phyloP scores from a whole-genome alignment of 208 protist species.

The Crithidia acanthocephali region DNA sequence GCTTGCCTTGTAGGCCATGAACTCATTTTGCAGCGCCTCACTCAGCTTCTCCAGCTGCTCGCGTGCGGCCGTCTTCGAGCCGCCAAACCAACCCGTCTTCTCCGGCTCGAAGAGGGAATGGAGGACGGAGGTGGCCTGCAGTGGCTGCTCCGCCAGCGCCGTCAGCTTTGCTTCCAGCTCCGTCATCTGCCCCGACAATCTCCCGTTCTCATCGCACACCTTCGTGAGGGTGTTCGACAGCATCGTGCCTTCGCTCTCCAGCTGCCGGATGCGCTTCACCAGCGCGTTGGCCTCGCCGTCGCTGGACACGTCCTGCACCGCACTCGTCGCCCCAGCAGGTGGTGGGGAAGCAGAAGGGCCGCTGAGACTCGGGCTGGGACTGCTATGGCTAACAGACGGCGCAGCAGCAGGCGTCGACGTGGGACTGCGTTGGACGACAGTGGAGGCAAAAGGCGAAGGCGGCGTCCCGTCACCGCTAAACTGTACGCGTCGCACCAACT shows the following conservation, averaged over 20 bases:
- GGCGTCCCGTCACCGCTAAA: not conserved
- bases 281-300: conserved; percentile 63
- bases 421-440: not conserved
- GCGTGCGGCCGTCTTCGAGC: conserved; percentile 62
- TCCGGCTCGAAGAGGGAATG: conserved; percentile 78
- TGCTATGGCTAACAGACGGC: not conserved
- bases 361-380: not conserved
- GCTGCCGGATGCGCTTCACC: conserved; percentile 61
- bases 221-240: conserved; percentile 68
- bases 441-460: not conserved
- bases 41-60: conserved; percentile 70
- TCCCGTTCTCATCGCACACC: conserved; percentile 84
- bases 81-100: conserved; percentile 83
- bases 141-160: conserved; percentile 38
- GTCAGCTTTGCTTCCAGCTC: conserved; percentile 50
- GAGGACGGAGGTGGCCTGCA: conserved; percentile 59
- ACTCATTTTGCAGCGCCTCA: conserved; percentile 75
- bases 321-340: not conserved
- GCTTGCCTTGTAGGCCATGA: conserved; percentile 67
- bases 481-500: conserved; percentile 19
- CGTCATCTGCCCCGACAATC: conserved; percentile 44
- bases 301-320: conserved; percentile 52
- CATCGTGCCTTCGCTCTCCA: conserved; percentile 64
- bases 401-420: not conserved
- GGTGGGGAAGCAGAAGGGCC: not conserved